Percentiles rank a stretch among this genome's conserved stretches.
phyloP scores from a whole-genome alignment of 352 stramenopile species.

The Globisporangium viniferum region DNA sequence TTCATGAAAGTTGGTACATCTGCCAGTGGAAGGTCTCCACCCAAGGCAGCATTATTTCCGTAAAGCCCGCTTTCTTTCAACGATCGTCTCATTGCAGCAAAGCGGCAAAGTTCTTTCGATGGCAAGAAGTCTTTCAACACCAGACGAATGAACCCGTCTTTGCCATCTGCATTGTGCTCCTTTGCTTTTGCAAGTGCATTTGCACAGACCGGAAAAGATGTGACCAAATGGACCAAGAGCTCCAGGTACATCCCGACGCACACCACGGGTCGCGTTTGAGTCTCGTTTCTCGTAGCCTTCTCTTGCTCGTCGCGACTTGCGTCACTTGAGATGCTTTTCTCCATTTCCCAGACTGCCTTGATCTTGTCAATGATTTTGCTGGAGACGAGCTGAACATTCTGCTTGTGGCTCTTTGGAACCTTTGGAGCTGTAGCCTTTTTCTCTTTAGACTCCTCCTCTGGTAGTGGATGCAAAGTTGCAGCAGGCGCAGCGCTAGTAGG shows the following conservation, averaged over 20 bases:
- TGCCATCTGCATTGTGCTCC: conserved; percentile 21
- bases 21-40: conserved; percentile 30
- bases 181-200: conserved; percentile 62
- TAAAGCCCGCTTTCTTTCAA: conserved; percentile 57
- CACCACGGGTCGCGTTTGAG: conserved; percentile 22
- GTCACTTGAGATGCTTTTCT: conserved; percentile 31
- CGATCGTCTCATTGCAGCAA: conserved; percentile 46
- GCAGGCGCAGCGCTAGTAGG: background rate
- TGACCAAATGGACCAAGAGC: conserved; percentile 71
- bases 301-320: conserved; percentile 11
- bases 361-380: conserved; percentile 68
- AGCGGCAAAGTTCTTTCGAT: conserved; percentile 66
- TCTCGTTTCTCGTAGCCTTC: conserved; percentile 7
- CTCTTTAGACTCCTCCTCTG: conserved; percentile 20
- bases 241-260: conserved; percentile 70
- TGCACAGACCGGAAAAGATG: conserved; percentile 62
- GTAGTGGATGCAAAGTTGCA: conserved; percentile 12
- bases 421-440: conserved; percentile 34
- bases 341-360: conserved; percentile 40
- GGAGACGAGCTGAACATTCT: conserved; percentile 55
- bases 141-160: conserved; percentile 48
- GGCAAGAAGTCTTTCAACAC: conserved; percentile 70
- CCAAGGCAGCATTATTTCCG: conserved; percentile 28
- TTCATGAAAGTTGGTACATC: conserved; percentile 40
- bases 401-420: conserved; percentile 64